Base-by-base conservation (phyloP, 2,329 filamentous ascomycete genomes). In the Calonectria pteridis region DNA sequence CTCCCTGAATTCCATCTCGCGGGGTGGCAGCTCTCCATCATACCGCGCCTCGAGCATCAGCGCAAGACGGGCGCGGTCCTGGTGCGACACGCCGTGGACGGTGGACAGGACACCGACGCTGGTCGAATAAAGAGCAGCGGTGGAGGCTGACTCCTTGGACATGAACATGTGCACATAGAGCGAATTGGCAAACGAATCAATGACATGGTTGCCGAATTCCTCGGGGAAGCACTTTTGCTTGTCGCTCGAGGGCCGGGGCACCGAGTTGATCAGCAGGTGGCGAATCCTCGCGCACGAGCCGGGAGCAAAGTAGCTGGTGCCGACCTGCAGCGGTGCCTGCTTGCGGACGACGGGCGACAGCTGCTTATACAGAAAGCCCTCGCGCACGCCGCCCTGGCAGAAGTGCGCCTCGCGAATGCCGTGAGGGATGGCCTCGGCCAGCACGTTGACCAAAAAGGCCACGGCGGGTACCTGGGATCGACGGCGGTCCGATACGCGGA, bases 301-400 rank as follows among this genome's bases (percentile, higher is more conserved):
- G 3, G 87, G 84, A 0, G 89, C 89, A 74, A 89, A 90, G 0
- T 86, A 86, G 18, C 81, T 79, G 0, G 92, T 94, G 1, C 91
- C 91, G 0, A 91, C 89, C 14, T 91, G 84, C 0, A 94, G 83
- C 0, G 93, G 92, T 70, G 90, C 84, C 72, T 91, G 86, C 1
- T 84, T 84, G 59, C 91, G 88, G 11, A 89, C 82, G 0, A 84
- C 80, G 0, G 83, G 77, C 0, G 86, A 75, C 10, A 94, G 86
- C 50, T 85, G 85, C 14, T 87, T 84, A 81, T 92, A 94, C 1
- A 94, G 84, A 70, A 89, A 89, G 0, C 93, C 93, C 84, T 94
- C 93, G 35, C 93, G 86, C 3, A 94, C 92, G 6, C 93, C 93
- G 23, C 93, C 93, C 80, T 94, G 93, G 74, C 92, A 93, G 84